These are phyloP conservation scores for Aspergillus olivimuriae DNA, from an alignment of 495 filamentous ascomycete genomes.

Conservation along the genomic window DNA sequence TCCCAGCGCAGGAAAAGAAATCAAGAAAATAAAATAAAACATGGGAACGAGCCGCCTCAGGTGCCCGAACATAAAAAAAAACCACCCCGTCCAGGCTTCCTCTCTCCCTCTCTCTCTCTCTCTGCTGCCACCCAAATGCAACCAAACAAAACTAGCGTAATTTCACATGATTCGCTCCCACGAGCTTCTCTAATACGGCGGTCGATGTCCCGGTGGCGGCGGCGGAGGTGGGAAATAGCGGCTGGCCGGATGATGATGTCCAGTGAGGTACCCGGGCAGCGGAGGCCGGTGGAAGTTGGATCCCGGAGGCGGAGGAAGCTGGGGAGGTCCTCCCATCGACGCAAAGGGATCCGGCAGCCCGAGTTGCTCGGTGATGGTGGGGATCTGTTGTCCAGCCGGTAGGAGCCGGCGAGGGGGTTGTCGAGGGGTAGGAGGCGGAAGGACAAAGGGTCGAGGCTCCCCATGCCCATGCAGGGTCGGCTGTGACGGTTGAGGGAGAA, in stretches of 20 bases:
- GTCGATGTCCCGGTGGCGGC: slow-evolving; percentile 14
- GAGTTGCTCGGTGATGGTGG: slow-evolving; percentile 21
- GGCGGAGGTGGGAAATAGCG: slow-evolving; percentile 19
- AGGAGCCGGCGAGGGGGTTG: slow-evolving; percentile 32
- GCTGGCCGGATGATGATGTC: slow-evolving; percentile 15
- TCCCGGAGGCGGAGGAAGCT: slow-evolving; percentile 36
- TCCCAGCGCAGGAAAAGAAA: too few relatives aligned
- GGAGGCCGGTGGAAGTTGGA: slow-evolving; percentile 35
- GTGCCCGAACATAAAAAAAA: too few relatives aligned
- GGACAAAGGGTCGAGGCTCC: slow-evolving; percentile 35
- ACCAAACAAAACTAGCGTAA: not conserved
- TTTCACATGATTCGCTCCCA: not conserved
- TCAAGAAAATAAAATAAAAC: too few relatives aligned
- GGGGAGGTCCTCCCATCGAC: slow-evolving; percentile 28
- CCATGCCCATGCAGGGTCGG: too few relatives aligned
- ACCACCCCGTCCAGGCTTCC: not conserved
- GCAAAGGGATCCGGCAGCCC: slow-evolving; percentile 34
- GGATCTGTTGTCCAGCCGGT: slow-evolving; percentile 28
- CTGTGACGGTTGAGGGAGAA: slow-evolving; percentile 29
- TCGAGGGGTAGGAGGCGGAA: slow-evolving; percentile 33
- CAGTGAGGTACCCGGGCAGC: slow-evolving; percentile 23
- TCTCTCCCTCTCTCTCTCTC: not conserved
- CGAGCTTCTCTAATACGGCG: slow-evolving; percentile 20
- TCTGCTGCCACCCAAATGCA: too few relatives aligned
- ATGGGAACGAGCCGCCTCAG: too few relatives aligned